Percentiles rank a stretch among this genome's conserved stretches.
phyloP scores from a whole-genome alignment of 805 yeast genomes.

The Zygotorulaspora florentina region DNA sequence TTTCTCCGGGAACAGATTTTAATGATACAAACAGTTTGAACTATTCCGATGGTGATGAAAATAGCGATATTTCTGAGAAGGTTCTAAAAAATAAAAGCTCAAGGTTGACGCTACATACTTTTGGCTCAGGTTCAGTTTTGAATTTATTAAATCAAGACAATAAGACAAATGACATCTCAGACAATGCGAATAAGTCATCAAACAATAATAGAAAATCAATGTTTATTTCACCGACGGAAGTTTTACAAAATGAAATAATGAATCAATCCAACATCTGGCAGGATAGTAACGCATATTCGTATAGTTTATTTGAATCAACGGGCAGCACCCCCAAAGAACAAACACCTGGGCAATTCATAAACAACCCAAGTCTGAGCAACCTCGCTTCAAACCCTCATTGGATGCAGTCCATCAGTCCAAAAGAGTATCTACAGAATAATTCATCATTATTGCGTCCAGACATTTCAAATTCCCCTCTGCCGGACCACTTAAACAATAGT shows the following conservation, averaged over 20 bases:
- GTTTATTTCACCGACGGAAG: conserved; percentile 51
- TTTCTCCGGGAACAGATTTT: conserved; percentile 10
- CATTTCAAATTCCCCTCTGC: not conserved
- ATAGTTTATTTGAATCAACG: conserved; percentile 11
- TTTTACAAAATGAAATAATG: conserved; percentile 28
- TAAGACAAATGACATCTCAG: not conserved
- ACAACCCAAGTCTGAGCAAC: not conserved
- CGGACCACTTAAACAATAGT: not conserved
- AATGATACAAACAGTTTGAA: conserved; percentile 21
- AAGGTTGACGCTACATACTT: conserved; percentile 30
- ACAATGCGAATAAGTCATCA: conserved; percentile 17
- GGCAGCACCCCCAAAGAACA: conserved; percentile 16
- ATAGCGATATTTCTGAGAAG: conserved; percentile 26
- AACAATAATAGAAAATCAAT: conserved; percentile 38
- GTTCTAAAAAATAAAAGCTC: conserved; percentile 21
- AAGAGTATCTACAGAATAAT: not conserved
- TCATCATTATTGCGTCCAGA: conserved; percentile 1
- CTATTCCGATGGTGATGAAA: conserved; percentile 19
- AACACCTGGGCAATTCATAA: conserved; percentile 9
- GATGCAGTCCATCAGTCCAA: not conserved
- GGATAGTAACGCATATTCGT: conserved; percentile 5
- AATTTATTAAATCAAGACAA: conserved; percentile 23
- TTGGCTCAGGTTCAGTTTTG: conserved; percentile 32
- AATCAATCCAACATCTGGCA: conserved; percentile 10
- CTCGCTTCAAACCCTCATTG: not conserved